These are phyloP conservation scores for Articulospora tetracladia DNA, from an alignment of 495 filamentous ascomycete genomes.

Conservation along the genomic window DNA sequence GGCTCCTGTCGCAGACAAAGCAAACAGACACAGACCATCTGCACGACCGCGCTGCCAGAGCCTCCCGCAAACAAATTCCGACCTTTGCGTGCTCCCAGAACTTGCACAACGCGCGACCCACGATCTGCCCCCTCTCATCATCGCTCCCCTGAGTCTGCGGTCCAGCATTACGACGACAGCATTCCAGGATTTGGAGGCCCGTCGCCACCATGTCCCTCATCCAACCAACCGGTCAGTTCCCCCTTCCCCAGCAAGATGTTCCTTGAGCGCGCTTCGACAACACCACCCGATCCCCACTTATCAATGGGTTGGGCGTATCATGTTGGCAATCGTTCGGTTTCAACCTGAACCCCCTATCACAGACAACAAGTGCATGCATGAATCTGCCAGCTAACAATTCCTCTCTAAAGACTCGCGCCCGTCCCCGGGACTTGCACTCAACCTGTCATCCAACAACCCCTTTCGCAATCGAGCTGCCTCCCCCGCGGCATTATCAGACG, in stretches of 20 bases:
- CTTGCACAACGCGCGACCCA: background rate
- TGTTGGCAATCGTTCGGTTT: slow-evolving; percentile 22
- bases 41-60: slow-evolving; percentile 1
- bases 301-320: slow-evolving; percentile 18
- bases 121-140: background rate
- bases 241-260: slow-evolving; percentile 12
- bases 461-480: slow-evolving; percentile 88
- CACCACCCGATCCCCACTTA: slow-evolving; percentile 24
- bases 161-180: slow-evolving; percentile 4
- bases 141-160: background rate
- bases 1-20: background rate
- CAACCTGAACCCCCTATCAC: slow-evolving; percentile 6
- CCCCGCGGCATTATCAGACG: slow-evolving; percentile 36
- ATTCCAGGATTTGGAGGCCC: slow-evolving; percentile 13
- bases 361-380: slow-evolving; percentile 19
- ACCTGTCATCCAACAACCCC: slow-evolving; percentile 93
- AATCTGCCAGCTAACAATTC: slow-evolving; percentile 24
- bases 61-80: background rate
- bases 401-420: slow-evolving; percentile 23
- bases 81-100: background rate
- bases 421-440: slow-evolving; percentile 53
- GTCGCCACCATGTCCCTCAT: slow-evolving; percentile 27
- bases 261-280: slow-evolving; percentile 16
- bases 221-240: slow-evolving; percentile 27
- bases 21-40: slow-evolving; percentile 1